Evolutionary conservation across 441 rosid genomes (phyloP).

Genomic region (Syzygium syzygioides): DNA sequence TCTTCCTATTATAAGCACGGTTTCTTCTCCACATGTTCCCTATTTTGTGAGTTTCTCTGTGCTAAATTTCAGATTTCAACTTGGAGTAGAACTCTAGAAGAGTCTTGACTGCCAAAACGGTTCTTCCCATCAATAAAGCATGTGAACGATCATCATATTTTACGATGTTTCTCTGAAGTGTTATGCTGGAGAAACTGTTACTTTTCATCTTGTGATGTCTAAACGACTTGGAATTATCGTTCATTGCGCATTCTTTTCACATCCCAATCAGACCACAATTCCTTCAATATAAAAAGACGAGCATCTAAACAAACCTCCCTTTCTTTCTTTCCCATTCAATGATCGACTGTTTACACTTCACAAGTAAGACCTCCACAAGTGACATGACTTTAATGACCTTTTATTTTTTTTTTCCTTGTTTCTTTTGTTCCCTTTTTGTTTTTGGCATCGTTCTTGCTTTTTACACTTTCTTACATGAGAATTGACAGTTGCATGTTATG

Average conservation of each 20-base stretch:
- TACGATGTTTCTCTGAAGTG: neutral
- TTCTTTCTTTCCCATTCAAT: neutral
- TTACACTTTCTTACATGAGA: slow-evolving; percentile 11
- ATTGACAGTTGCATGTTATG: slow-evolving; percentile 12
- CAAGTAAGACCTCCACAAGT: slow-evolving; percentile 28
- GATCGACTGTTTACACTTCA: slow-evolving; percentile 51
- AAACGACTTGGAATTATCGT: neutral
- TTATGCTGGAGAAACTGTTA: neutral
- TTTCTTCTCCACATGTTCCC: neutral
- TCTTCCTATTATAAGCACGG: neutral
- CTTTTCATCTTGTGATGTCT: neutral
- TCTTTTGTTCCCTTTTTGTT: neutral
- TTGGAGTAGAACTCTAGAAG: neutral
- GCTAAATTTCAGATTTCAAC: neutral
- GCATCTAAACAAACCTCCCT: neutral
- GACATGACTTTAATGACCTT: neutral
- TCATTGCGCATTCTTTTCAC: neutral
- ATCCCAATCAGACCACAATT: neutral
- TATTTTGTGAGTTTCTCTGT: neutral
- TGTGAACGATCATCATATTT: neutral
- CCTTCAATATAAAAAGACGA: neutral
- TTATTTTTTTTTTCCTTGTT: neutral
- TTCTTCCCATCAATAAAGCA: neutral
- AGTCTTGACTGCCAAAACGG: neutral
- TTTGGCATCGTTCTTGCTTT: slow-evolving; percentile 19